Evolutionary conservation across 495 filamentous ascomycete species (phyloP), one percentile per base, ranked within the genome.

Genomic region (Amniculicola lignicola): DNA sequence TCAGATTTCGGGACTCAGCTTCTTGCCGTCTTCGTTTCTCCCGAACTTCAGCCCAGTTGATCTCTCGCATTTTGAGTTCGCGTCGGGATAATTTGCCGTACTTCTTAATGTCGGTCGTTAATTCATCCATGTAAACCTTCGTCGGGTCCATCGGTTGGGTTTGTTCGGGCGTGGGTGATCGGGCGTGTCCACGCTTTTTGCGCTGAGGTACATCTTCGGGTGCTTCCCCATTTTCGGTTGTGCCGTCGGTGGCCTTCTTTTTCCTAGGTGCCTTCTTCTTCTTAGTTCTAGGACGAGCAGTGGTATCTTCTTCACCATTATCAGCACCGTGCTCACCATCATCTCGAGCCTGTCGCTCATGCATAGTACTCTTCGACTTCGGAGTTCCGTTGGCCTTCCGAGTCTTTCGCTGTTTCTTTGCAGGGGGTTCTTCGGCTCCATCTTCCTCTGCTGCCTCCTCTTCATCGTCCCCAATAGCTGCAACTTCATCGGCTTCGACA

Each of bases 51-150:
- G 64, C 73, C 57, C 74, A 67, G 54, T 85, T 79, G 46, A 83
- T 71, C 44, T 75, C 71, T 14, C 73, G 77, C 51, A 86, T 68
- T 59, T 78, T 76, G 21, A 68, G 73, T 63, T 84, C 82, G 6
- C 86, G 82, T 52, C 85, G 86, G 16, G 90, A 96, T 53, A 82
- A 88, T 68, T 83, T 88, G 35, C 93, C 93, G 6, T n/a, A n/a
- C n/a, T n/a, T n/a, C n/a, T n/a, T n/a, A n/a, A n/a, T n/a, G n/a
- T n/a, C n/a, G n/a, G n/a, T n/a, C n/a, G n/a, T n/a, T n/a, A n/a
- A n/a, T n/a, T 95, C 89, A 11, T 77, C 81, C 88, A 98, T 96
- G 51, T 82, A 92, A 28, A 89, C 76, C 1, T 79, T 77, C 3
- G 76, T 76, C 4, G 82, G 77, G 54, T 86, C 80, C 36, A 96